Percentiles rank a stretch among this genome's conserved stretches.
These are phyloP conservation scores for Plantago rigida DNA, from an alignment of 305 asterid species.

Conservation along the genomic window DNA sequence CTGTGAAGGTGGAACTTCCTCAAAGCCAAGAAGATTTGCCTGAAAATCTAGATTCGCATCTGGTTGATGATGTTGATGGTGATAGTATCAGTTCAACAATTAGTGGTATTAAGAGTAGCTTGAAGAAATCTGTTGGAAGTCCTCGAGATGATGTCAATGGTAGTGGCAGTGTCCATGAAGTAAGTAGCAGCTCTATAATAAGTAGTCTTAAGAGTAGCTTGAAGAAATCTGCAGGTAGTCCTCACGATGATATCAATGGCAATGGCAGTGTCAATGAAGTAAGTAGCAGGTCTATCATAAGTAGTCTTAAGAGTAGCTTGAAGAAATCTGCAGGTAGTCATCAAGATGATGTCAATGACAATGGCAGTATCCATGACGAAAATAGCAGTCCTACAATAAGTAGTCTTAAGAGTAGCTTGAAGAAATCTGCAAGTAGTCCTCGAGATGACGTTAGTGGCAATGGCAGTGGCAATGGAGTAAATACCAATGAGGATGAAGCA, in stretches of 20 bases:
- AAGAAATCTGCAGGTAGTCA: too few relatives aligned
- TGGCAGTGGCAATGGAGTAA: conserved; percentile 24
- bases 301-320: too few relatives aligned
- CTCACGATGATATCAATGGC: too few relatives aligned
- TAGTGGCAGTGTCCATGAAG: conserved; percentile 1
- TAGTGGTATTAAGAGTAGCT: conserved; percentile 54
- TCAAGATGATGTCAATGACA: too few relatives aligned
- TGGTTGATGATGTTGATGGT: conserved; percentile 31
- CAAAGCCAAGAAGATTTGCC: conserved; percentile 35
- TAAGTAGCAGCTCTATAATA: conserved; percentile 24
- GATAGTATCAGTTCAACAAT: conserved; percentile 26
- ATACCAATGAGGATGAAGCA: conserved; percentile 26
- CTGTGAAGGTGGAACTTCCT: conserved; percentile 57
- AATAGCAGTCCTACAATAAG: too few relatives aligned
- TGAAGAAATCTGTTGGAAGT: too few relatives aligned
- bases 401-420: conserved; percentile 50
- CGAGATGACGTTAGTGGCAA: conserved; percentile 27
- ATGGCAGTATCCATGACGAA: too few relatives aligned
- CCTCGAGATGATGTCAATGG: conserved; percentile 26
- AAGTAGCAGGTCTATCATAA: too few relatives aligned
- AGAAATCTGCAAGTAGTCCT: conserved; percentile 35
- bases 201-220: conserved; percentile 31
- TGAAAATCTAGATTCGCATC: conserved; percentile 19
- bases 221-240: too few relatives aligned
- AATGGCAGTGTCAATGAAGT: too few relatives aligned